These are phyloP conservation scores for Xylaria digitata DNA, from an alignment of 2,329 filamentous ascomycete genomes.

Conservation along the genomic window DNA sequence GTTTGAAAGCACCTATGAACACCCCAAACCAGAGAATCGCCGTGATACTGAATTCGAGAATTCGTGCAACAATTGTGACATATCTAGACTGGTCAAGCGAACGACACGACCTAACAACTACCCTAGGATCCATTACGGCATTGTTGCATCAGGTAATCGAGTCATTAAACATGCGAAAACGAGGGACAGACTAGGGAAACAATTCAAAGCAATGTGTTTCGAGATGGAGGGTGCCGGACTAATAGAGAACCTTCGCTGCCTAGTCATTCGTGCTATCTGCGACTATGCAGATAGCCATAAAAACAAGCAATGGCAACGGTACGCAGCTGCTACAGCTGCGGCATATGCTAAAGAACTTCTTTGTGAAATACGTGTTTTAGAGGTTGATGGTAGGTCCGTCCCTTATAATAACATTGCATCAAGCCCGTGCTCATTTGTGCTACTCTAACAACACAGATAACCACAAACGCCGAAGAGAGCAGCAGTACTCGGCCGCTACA, in stretches of 20 bases:
- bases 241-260: slow-evolving; percentile 12
- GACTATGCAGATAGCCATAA: slow-evolving; percentile 16
- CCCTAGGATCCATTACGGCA: slow-evolving; percentile 35
- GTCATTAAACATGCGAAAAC: slow-evolving; percentile 27
- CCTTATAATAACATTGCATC: too few relatives aligned
- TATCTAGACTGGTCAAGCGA: not conserved
- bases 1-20: slow-evolving; percentile 15
- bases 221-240: slow-evolving; percentile 25
- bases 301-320: slow-evolving; percentile 9
- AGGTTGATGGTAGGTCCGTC: not conserved
- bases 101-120: not conserved
- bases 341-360: slow-evolving; percentile 11
- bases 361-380: not conserved
- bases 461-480: too few relatives aligned
- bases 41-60: not conserved
- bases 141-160: slow-evolving; percentile 36
- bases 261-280: slow-evolving; percentile 14
- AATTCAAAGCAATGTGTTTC: slow-evolving; percentile 7
- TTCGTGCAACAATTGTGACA: slow-evolving; percentile 14
- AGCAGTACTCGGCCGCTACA: too few relatives aligned
- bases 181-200: slow-evolving; percentile 15
- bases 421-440: too few relatives aligned
- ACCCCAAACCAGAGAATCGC: not conserved
- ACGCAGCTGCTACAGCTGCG: slow-evolving; percentile 2
- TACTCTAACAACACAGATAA: too few relatives aligned